Conservation (phyloP, 192 early-diverging fungal species). For the Coemansia sp. region DNA sequence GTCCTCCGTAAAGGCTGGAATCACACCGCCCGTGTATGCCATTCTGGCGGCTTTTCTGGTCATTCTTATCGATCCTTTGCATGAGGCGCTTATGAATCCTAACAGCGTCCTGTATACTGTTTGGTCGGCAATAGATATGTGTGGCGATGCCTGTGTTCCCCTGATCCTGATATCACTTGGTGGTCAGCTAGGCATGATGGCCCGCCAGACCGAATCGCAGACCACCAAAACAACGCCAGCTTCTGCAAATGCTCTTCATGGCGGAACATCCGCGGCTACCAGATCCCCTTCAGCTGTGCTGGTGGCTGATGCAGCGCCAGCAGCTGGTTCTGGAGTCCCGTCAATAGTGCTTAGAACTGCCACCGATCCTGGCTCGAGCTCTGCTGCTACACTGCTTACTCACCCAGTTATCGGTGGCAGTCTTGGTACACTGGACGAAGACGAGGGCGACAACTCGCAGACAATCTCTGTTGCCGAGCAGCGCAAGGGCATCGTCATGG, state of each 20-base stretch:
- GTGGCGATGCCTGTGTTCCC: constrained; percentile 77
- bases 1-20: constrained; percentile 29
- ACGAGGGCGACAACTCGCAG: neutral
- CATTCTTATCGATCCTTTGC: constrained; percentile 65
- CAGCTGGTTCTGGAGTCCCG: constrained; percentile 8
- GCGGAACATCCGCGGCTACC: neutral
- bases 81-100: constrained; percentile 60
- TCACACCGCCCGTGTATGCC: constrained; percentile 75
- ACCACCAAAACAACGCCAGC: neutral
- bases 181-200: constrained; percentile 61
- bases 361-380: constrained; percentile 17
- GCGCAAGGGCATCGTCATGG: constrained; percentile 30
- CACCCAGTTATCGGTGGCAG: neutral
- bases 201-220: constrained; percentile 9
- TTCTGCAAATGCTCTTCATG: neutral
- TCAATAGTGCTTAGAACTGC: constrained; percentile 35
- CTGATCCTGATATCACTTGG: constrained; percentile 76
- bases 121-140: constrained; percentile 67
- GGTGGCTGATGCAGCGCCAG: neutral
- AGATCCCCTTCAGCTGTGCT: constrained; percentile 13
- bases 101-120: constrained; percentile 60
- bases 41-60: constrained; percentile 65
- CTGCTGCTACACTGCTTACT: neutral
- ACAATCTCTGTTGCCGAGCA: constrained; percentile 18
- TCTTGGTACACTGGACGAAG: neutral